Conservation (phyloP, 495 filamentous ascomycete species). For the Penicillium salamii region DNA sequence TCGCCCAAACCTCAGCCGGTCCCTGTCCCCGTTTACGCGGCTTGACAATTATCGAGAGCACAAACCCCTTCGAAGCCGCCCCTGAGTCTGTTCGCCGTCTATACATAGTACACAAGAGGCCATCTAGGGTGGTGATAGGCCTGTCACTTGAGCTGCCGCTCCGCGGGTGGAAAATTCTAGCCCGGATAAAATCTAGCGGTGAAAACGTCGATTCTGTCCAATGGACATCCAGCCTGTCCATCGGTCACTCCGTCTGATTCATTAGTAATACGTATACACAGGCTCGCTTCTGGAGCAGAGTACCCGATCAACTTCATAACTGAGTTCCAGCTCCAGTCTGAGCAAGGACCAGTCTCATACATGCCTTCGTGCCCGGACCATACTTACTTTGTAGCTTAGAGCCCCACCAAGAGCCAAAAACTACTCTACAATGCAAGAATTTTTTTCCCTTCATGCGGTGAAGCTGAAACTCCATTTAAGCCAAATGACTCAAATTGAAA, state of each 20-base stretch:
- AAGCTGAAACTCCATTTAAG: slow-evolving; percentile 3
- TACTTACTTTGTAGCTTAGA: not conserved
- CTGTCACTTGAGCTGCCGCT: slow-evolving; percentile 6
- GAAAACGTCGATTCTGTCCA: slow-evolving; percentile 19
- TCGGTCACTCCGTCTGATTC: slow-evolving; percentile 5
- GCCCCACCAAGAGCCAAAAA: not conserved
- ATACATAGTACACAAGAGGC: slow-evolving; percentile 12
- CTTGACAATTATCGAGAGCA: not conserved
- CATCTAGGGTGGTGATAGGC: slow-evolving; percentile 15
- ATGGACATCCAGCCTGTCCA: slow-evolving; percentile 15
- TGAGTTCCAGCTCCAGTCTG: not conserved
- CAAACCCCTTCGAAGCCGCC: slow-evolving; percentile 8
- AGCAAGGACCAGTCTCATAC: not conserved
- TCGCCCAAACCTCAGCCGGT: slow-evolving; percentile 10
- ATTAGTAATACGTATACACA: not conserved
- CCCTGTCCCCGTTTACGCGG: slow-evolving; percentile 13
- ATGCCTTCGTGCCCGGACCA: not conserved
- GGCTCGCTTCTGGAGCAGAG: not conserved
- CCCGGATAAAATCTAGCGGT: slow-evolving; percentile 23
- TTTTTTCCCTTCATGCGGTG: not conserved
- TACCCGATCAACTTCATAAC: not conserved
- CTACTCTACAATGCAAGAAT: not conserved
- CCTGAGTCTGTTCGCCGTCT: slow-evolving; percentile 16
- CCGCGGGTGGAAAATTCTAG: not conserved
- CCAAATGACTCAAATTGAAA: slow-evolving; percentile 8